Evolutionary conservation across 148 eudicot genomes (phyloP).

Genomic region (Vaccinium macrocarpon): DNA sequence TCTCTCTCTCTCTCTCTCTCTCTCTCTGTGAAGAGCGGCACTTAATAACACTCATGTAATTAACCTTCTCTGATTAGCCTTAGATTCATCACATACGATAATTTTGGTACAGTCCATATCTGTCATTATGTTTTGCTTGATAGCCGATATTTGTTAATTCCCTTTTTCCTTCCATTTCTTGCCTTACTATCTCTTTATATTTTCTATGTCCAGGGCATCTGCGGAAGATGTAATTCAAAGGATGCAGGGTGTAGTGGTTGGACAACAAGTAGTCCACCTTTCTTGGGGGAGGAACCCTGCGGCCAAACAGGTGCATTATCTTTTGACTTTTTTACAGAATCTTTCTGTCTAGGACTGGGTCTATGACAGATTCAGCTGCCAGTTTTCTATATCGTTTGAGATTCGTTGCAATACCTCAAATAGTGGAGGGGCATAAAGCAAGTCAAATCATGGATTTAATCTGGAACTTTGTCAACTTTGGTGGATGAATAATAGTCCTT

Average conservation of each 20-base stretch:
- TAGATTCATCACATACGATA: not conserved
- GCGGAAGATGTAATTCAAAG: constrained; percentile 95
- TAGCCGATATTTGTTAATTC: not conserved
- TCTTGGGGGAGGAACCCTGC: constrained; percentile 90
- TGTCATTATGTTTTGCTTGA: not conserved
- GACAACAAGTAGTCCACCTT: constrained; percentile 86
- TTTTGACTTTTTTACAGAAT: not conserved
- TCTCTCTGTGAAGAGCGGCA: not conserved
- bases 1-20: not conserved
- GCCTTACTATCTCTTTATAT: constrained; percentile 13
- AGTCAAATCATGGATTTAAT: not conserved
- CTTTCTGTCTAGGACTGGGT: not conserved
- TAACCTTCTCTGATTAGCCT: not conserved
- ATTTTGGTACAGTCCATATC: constrained; percentile 8
- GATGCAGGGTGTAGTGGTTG: constrained; percentile 79
- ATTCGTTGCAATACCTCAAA: not conserved
- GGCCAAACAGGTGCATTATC: constrained; percentile 67
- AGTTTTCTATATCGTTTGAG: not conserved
- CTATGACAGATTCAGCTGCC: not conserved
- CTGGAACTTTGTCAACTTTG: not conserved
- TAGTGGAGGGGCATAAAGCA: not conserved
- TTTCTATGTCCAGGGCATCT: constrained; percentile 51
- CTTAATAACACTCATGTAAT: not conserved
- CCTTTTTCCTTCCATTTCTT: not conserved
- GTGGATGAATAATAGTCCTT: not conserved